Percentiles rank a stretch among this genome's conserved stretches.
These are phyloP conservation scores for Dendrostoma leiphaemia DNA, from an alignment of 2,329 filamentous ascomycete species.

Conservation along the genomic window DNA sequence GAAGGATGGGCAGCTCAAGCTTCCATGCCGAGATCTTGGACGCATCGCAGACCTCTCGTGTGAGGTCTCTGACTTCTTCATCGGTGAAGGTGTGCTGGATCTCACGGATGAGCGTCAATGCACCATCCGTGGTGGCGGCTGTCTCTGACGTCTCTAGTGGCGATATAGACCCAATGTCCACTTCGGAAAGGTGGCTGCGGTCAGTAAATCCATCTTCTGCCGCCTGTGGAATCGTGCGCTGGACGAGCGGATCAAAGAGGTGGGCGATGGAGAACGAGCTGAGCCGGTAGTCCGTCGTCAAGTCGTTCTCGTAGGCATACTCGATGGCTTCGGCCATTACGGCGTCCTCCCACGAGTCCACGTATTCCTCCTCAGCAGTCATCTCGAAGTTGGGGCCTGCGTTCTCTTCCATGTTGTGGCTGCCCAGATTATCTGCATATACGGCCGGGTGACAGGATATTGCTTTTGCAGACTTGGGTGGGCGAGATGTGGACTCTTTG, in stretches of 20 bases:
- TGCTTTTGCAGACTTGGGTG: background rate
- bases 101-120: slow-evolving; percentile 7
- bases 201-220: slow-evolving; percentile 12
- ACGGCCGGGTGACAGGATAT: background rate
- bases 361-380: background rate
- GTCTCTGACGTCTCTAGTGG: background rate
- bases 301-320: slow-evolving; percentile 15
- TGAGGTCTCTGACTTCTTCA: slow-evolving; percentile 2
- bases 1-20: slow-evolving; percentile 24
- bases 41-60: background rate
- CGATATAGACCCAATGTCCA: background rate
- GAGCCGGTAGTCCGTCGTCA: slow-evolving; percentile 10
- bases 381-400: background rate
- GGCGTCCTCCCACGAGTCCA: background rate
- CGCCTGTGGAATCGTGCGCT: slow-evolving; percentile 3
- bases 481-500: too few species aligned
- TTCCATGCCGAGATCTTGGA: slow-evolving; percentile 14
- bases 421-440: background rate
- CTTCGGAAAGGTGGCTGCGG: background rate
- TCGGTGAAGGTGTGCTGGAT: slow-evolving; percentile 3
- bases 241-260: slow-evolving; percentile 3
- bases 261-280: slow-evolving; percentile 14
- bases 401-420: background rate
- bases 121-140: background rate
- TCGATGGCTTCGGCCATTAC: background rate